These are phyloP conservation scores for Microbotryum saponariae DNA, from an alignment of 1,284 basidiomycete species.

Conservation along the genomic window DNA sequence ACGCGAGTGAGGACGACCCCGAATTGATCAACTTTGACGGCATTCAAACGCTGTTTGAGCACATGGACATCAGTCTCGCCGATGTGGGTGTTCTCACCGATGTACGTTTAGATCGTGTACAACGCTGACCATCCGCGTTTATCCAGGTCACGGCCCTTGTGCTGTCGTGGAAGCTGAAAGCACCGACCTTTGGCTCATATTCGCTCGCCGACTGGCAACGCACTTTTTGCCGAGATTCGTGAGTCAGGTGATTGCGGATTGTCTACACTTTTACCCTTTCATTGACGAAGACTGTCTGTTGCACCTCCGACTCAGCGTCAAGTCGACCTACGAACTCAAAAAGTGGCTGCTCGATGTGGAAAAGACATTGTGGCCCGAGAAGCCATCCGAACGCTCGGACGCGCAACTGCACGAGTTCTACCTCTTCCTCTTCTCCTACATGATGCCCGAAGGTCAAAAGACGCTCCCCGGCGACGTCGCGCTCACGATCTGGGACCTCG, in stretches of 20 bases:
- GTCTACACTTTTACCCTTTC: too few relatives aligned
- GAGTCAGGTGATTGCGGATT: too few relatives aligned
- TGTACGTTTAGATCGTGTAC: too few relatives aligned
- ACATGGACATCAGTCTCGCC: constrained; percentile 15
- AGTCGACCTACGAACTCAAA: neutral
- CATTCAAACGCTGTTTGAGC: constrained; percentile 24
- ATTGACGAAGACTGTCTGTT: neutral
- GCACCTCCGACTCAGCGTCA: neutral
- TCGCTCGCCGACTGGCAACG: constrained; percentile 1
- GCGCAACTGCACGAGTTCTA: neutral
- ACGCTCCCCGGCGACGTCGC: constrained; percentile 11
- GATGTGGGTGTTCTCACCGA: constrained; percentile 1
- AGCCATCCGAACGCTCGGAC: neutral
- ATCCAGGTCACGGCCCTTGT: constrained; percentile 21
- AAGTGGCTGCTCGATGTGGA: constrained; percentile 5
- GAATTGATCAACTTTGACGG: constrained; percentile 22
- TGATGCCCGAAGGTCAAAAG: constrained; percentile 25
- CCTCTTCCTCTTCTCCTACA: constrained; percentile 19
- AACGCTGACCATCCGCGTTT: neutral
- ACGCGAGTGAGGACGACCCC: constrained; percentile 11
- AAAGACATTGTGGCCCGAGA: neutral
- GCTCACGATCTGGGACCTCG: constrained; percentile 7
- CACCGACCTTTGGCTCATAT: constrained; percentile 18
- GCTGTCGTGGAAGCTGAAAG: constrained; percentile 21
- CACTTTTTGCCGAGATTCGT: neutral